A percentile compares a stretch with the other conserved stretches of the same genome.
phyloP scores from a whole-genome alignment of 495 filamentous ascomycete genomes.

The Bathelium albidoporum region DNA sequence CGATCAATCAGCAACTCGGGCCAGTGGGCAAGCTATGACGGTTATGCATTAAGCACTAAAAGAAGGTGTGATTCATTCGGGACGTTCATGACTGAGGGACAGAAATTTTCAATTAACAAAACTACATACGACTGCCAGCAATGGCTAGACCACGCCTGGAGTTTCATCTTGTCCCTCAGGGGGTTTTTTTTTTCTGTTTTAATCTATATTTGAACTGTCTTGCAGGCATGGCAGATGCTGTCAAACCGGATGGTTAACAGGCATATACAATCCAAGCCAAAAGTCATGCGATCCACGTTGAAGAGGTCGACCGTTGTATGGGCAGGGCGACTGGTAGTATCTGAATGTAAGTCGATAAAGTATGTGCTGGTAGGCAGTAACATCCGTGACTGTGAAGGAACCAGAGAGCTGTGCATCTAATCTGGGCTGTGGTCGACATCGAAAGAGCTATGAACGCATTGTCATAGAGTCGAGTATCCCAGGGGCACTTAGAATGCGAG shows the following conservation, averaged over 20 bases:
- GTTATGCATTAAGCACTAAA: not conserved
- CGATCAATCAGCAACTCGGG: not conserved
- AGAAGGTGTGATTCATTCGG: not conserved
- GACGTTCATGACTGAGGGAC: not conserved
- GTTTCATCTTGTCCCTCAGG: conserved; percentile 2
- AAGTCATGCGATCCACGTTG: not conserved
- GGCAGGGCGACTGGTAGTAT: too few relatives aligned
- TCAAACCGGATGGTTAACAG: not conserved
- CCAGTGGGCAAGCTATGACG: not conserved
- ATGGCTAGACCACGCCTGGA: not conserved
- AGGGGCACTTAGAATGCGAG: not conserved
- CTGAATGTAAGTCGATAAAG: too few relatives aligned
- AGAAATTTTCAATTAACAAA: conserved; percentile 3
- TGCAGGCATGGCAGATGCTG: not conserved
- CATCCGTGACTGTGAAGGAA: not conserved
- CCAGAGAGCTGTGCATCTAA: not conserved
- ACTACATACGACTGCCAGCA: conserved; percentile 3
- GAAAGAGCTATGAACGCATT: conserved; percentile 4
- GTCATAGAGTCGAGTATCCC: not conserved
- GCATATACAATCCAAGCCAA: not conserved
- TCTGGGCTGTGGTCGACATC: not conserved
- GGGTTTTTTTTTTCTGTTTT: not conserved
- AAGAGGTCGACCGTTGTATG: not conserved
- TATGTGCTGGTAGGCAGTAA: not conserved
- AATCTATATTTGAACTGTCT: too few relatives aligned